Evolutionary conservation across 768 basidiomycete genomes (phyloP), one percentile per base, ranked within the genome.

Genomic region (Lentinula edodes): DNA sequence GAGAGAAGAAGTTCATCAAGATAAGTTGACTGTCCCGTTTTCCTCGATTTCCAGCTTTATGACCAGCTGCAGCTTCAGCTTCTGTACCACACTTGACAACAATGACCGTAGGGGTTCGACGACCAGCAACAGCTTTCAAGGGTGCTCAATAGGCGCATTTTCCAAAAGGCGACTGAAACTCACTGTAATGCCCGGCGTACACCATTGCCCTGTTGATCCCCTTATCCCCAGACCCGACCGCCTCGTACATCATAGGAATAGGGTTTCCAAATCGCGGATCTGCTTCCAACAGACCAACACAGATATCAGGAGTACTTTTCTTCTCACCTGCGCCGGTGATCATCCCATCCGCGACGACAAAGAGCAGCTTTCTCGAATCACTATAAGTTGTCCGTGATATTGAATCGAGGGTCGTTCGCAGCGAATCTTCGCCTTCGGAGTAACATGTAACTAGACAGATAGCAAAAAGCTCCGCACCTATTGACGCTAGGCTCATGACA

Each of bases 121-220:
- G 89, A 54, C 94, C 94, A 52, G 88, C 88, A 65, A 90, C 84
- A 64, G 87, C 90, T 89, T 59, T 62, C 56, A 39, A 16, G 60
- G 51, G 63, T 12, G 35, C 10, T 51, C 46, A 45, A 18, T 13
- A 32, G 64, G 23, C 67, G 43, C 18, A 52, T 4, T 52, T n/a
- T 54, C 53, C 38, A 15, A 52, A 12, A 60, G 48, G 34, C 52
- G 32, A 28, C 39, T 64, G 41, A 52, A 58, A 83, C 93, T 71
- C 72, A 95, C 94, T 91, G 74, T 98, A 98, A 78, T 99, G 96
- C n/a, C 97, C 97, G 56, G 97, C 97, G 78, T 99, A 98, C 18
- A 98, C 91, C 92, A 97, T 92, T 6, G 96, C 96, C 59, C 94
- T 83, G 68, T 99, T 99, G 70, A 95, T 88, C 58, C 81, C 83